Base-by-base conservation (phyloP, 805 yeast genomes). In the Teunomyces pallodes region DNA sequence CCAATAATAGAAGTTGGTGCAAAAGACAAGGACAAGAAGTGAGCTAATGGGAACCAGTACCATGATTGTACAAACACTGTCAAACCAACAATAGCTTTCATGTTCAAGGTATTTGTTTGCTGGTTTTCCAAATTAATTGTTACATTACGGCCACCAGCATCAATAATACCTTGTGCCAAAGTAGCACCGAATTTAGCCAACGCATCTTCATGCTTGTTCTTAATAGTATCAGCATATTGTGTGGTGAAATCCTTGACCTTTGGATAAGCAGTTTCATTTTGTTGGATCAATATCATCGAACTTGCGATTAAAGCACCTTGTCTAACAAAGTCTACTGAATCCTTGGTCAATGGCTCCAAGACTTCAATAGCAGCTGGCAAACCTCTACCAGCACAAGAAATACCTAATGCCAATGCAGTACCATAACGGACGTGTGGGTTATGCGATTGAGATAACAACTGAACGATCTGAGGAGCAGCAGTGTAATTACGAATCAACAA, bases 341-440 rank as follows among this genome's bases (percentile, higher is more conserved):
- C 99, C 61, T 87, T 89, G 26, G 92, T 82, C 73, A 94, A 79
- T 30, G 97, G 96, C 70, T 89, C 96, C 55, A 94, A 79, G 13
- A 94, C 90, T 50, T 90, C 96, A 54, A 94, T 80, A 0, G 99
- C 98, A 35, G 92, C 84, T 49, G 84, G 82, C 47, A 87, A 73
- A 3, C 91, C 94, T 63, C 94, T 85, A 42, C 99, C 99, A 20
- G 97, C 97, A 76, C 98, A 91, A 3, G 98, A 83, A 53, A 94
- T 88, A 70, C 97, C 99, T 54, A 94, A 79, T 0, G 99, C 99
- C 82, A 94, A 76, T 1, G 98, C 96, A 29, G 97, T 88, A 74
- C 99, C 99, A 65, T 94, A 94, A 67, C 99, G 87, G 32, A 94
- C 98, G 64, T 94, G 97, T 10, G 99, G 96, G 66, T 94, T 94